Evolutionary conservation across 1,139 yeast genomes (phyloP), one percentile per base, ranked within the genome.

Genomic region (Lizanozyma gosingica): DNA sequence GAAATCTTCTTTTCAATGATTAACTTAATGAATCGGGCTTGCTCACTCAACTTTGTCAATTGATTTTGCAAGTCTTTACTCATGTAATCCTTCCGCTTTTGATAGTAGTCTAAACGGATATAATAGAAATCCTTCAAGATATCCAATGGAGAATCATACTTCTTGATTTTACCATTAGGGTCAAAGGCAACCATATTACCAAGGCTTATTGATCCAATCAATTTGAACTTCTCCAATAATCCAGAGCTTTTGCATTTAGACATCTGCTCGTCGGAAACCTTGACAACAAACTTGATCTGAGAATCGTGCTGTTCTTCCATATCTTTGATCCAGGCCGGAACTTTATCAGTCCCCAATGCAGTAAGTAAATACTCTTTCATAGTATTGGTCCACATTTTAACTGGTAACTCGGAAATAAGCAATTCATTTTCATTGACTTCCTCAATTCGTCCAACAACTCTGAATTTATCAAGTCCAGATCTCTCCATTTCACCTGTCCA

Each of bases 171-270:
- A 35, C 96, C 95, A 44, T 76, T 74, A n/a, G 95, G 78, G 62
- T 92, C 97, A 63, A 94, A 94, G 0, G 96, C 94, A 44, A 92
- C 96, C 96, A 94, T 88, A 57, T 94, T 94, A 40, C 80, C 75
- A 49, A 86, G 68, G 58, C 76, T 81, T 36, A 92, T 65, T 9
- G 83, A 67, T 1, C 88, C 71, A 11, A 78, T 67, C 42, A 94
- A 71, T 57, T 84, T 88, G 65, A 94, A 94, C 55, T 90, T 73
- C 55, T 85, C 94, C 49, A 84, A 73, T 40, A 87, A 70, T 0
- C 98, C 98, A 22, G 82, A 74, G 40, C 70, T 68, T 45, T 74
- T 67, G 1, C 95, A 75, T 51, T 85, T 85, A 33, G 67, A 73
- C 97, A 94, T 90, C 56, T 92, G 96, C 40, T 80, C 92, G 40